A percentile compares a stretch with the other conserved stretches of the same genome.
phyloP scores from a whole-genome alignment of 805 yeast genomes.

The Barnettozyma populi region DNA sequence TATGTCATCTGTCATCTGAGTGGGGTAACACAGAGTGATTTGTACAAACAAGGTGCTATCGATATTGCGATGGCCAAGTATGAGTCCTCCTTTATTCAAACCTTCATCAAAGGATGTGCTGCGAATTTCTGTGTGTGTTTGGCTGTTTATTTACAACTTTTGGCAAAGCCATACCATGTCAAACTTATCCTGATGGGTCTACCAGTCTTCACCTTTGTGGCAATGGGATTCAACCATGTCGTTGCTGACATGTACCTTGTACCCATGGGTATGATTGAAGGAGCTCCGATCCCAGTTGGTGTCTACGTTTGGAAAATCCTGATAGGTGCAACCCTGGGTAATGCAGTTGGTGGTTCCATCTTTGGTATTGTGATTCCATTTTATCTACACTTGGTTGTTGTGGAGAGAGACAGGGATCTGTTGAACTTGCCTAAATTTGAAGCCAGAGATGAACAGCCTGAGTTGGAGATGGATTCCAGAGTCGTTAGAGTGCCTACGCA shows the following conservation, averaged over 20 bases:
- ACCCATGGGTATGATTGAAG: constrained; percentile 62
- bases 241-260: constrained; percentile 78
- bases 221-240: constrained; percentile 71
- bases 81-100: constrained; percentile 48
- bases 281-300: constrained; percentile 59
- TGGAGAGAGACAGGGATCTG: constrained; percentile 60
- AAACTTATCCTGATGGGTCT: constrained; percentile 55
- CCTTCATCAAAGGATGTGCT: constrained; percentile 63
- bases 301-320: constrained; percentile 66
- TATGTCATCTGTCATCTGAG: constrained; percentile 58
- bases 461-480: constrained; percentile 69
- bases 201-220: constrained; percentile 75
- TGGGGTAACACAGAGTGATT: constrained; percentile 37
- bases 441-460: constrained; percentile 76
- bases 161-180: constrained; percentile 78
- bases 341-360: constrained; percentile 69
- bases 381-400: constrained; percentile 66
- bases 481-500: constrained; percentile 49
- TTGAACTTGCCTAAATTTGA: constrained; percentile 65
- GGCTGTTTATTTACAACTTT: constrained; percentile 69
- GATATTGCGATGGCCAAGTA: constrained; percentile 41
- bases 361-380: constrained; percentile 65
- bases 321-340: constrained; percentile 69
- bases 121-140: constrained; percentile 75
- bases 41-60: constrained; percentile 43